Evolutionary conservation across 106 monocot species (phyloP).

Genomic region (Hemerocallis citrina): DNA sequence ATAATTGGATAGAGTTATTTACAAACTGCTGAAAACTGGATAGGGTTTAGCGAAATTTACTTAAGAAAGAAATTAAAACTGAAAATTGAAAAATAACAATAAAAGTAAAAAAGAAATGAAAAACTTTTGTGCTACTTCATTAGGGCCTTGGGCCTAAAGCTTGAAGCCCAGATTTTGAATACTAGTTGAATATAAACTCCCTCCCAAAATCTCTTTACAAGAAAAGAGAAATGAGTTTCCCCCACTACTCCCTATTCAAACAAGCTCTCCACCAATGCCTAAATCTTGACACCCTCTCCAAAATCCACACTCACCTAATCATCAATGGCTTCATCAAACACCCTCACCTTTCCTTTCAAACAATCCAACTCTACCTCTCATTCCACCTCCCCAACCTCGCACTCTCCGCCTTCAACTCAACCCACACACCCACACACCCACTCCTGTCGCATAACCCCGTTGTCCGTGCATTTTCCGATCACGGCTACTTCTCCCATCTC

Average conservation of each 20-base stretch:
- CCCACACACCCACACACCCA: constrained; percentile 16
- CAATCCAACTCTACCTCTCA: constrained; percentile 7
- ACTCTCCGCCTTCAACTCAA: constrained; percentile 2
- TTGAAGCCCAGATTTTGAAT: no score
- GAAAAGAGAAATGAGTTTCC: not conserved
- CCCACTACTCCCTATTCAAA: not conserved
- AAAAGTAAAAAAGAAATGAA: no score
- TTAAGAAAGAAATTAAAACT: no score
- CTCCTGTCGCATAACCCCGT: constrained; percentile 31
- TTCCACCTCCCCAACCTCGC: constrained; percentile 14
- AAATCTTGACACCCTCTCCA: constrained; percentile 13
- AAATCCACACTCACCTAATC: constrained; percentile 18
- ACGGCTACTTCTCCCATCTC: constrained; percentile 25
- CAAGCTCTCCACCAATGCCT: constrained; percentile 5
- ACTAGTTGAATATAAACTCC: no score
- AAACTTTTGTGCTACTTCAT: no score
- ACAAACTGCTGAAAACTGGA: no score
- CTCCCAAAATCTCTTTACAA: no score
- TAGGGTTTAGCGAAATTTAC: no score
- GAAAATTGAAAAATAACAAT: no score
- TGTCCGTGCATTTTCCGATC: constrained; percentile 39
- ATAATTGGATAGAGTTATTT: no score
- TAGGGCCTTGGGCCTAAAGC: no score
- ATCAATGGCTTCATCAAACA: constrained; percentile 7
- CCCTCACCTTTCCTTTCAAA: constrained; percentile 2